A percentile compares a stretch with the other conserved stretches of the same genome.
These are phyloP conservation scores for Lepidium aucheri DNA, from an alignment of 345 rosid genomes.

Conservation along the genomic window DNA sequence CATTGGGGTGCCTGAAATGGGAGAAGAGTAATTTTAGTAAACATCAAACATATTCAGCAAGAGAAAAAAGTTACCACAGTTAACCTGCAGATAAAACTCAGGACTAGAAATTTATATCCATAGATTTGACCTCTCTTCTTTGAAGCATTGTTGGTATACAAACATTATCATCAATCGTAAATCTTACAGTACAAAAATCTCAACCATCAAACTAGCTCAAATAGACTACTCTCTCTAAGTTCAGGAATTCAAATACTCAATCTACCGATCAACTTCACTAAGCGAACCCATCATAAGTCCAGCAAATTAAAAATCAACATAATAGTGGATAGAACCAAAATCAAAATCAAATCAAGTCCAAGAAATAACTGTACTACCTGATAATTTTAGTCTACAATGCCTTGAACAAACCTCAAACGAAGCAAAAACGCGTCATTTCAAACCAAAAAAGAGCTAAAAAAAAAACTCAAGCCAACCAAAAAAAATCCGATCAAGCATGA, in stretches of 20 bases:
- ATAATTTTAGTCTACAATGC: neutral
- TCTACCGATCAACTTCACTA: slow-evolving; percentile 6
- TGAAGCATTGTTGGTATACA: neutral
- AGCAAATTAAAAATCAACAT: neutral
- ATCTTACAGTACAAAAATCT: neutral
- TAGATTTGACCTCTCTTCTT: neutral
- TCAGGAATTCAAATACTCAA: neutral
- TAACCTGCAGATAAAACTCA: neutral
- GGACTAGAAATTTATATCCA: neutral
- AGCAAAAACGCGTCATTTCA: neutral
- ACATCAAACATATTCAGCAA: neutral
- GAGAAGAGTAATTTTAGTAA: slow-evolving; percentile 1
- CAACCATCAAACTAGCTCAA: slow-evolving; percentile 9
- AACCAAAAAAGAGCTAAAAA: slow-evolving; percentile 1
- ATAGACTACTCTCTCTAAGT: neutral
- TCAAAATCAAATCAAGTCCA: neutral
- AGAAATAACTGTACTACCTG: neutral
- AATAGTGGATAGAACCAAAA: neutral
- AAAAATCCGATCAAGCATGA: slow-evolving; percentile 15
- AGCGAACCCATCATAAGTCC: neutral
- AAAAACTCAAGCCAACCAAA: neutral
- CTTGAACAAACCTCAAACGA: neutral
- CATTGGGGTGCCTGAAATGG: slow-evolving; percentile 13
- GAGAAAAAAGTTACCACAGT: neutral
- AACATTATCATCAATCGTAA: neutral